These are phyloP conservation scores for Aureobasidium subglaciale DNA, from an alignment of 2,329 filamentous ascomycete genomes.

Conservation along the genomic window DNA sequence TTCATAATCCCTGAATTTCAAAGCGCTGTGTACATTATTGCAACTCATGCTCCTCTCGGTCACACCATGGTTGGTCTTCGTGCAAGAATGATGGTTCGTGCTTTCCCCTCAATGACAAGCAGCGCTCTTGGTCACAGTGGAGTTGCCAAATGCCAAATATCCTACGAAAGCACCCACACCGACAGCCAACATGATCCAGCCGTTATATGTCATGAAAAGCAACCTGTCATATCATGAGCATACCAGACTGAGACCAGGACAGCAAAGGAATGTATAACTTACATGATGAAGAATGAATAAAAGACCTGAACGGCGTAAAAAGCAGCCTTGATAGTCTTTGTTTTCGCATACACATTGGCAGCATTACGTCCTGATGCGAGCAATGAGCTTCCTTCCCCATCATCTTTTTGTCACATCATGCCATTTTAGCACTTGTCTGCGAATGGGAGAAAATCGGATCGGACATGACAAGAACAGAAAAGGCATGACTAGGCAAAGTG, in stretches of 20 bases:
- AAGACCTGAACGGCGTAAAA: constrained; percentile 93
- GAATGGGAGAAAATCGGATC: neutral
- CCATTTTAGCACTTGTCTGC: neutral
- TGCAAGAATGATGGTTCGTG: neutral
- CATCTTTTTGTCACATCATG: neutral
- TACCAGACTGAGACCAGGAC: neutral
- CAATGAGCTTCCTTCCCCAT: constrained; percentile 56
- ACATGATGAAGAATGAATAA: constrained; percentile 99
- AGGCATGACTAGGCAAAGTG: neutral
- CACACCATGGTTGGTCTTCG: neutral
- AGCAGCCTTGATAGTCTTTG: constrained; percentile 69
- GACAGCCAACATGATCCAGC: constrained; percentile 92
- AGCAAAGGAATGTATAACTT: constrained; percentile 39
- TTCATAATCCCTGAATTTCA: neutral
- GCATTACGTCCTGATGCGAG: constrained; percentile 68
- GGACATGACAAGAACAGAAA: neutral
- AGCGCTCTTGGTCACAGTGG: constrained; percentile 70
- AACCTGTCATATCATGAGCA: constrained; percentile 54
- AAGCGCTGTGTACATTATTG: neutral
- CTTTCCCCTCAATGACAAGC: constrained; percentile 68
- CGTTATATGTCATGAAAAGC: constrained; percentile 99
- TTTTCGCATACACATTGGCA: constrained; percentile 55
- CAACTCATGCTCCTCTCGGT: neutral
- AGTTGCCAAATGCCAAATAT: constrained; percentile 72
- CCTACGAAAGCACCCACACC: constrained; percentile 83